A percentile compares a stretch with the other conserved stretches of the same genome.
phyloP scores from a whole-genome alignment of 2,329 filamentous ascomycete species.

The Clonostachys sp. region DNA sequence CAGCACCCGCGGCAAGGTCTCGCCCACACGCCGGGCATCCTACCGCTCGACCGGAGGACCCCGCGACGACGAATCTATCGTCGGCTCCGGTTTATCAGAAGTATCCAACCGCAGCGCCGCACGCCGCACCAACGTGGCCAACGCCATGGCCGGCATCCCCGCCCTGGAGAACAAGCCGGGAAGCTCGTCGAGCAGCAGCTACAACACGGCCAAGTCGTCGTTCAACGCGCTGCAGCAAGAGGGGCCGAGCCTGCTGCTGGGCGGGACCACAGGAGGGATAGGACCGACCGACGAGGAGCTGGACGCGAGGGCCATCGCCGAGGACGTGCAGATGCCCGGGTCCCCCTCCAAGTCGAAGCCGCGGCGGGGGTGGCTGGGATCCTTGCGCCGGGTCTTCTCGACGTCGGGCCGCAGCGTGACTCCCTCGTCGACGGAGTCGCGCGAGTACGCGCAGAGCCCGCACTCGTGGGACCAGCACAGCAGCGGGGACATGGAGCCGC shows the following conservation, averaged over 20 bases:
- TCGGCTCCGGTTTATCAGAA: conserved; percentile 53
- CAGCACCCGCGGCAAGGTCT: conserved; percentile 23
- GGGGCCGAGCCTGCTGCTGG: conserved; percentile 41
- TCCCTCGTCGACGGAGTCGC: conserved; percentile 2
- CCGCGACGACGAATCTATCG: conserved; percentile 44
- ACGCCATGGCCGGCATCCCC: not conserved
- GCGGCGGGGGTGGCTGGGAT: conserved; percentile 63
- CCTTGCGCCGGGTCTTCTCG: conserved; percentile 57
- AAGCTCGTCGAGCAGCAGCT: conserved; percentile 36
- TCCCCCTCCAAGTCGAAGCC: conserved; percentile 55
- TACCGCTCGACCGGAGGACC: conserved; percentile 21
- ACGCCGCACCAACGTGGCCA: not conserved
- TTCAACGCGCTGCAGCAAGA: conserved; percentile 49
- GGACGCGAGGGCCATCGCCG: conserved; percentile 12
- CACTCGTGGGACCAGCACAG: conserved; percentile 2
- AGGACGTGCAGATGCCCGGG: conserved; percentile 32
- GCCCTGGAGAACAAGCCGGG: conserved; percentile 21
- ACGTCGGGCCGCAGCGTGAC: conserved; percentile 23
- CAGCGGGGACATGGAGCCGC: conserved; percentile 4
- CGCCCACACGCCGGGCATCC: conserved; percentile 31
- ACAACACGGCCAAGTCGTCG: conserved; percentile 48
- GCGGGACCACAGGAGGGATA: conserved; percentile 7
- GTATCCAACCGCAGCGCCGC: conserved; percentile 17
- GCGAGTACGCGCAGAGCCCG: not conserved
- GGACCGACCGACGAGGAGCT: not conserved